phyloP scores from a whole-genome alignment of 176 grass and related monocot genomes.

The Lolium perenne region DNA sequence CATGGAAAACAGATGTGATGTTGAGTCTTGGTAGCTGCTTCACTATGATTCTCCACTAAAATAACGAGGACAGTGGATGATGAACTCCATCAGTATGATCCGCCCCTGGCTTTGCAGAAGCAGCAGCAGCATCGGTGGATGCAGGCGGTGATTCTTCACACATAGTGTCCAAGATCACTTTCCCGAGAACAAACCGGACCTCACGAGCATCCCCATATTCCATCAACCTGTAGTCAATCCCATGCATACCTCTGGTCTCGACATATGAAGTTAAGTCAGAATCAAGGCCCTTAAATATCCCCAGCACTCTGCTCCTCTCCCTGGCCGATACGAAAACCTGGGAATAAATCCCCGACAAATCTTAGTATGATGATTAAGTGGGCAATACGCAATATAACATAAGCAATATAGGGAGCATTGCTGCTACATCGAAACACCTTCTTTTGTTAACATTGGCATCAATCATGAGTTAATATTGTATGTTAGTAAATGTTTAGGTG shows the following conservation, averaged over 20 bases:
- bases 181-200: slow-evolving; percentile 74
- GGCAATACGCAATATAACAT: neutral
- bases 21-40: neutral
- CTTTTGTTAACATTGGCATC: neutral
- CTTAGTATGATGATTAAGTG: slow-evolving; percentile 1
- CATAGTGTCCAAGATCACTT: slow-evolving; percentile 79
- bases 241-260: slow-evolving; percentile 42
- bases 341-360: slow-evolving; percentile 33
- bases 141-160: slow-evolving; percentile 11
- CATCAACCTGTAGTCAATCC: slow-evolving; percentile 69
- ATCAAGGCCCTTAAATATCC: slow-evolving; percentile 59
- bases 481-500: too few species aligned
- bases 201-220: slow-evolving; percentile 60
- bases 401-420: neutral
- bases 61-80: neutral
- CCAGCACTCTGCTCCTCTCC: slow-evolving; percentile 45
- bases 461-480: too few species aligned
- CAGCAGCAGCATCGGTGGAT: slow-evolving; percentile 28
- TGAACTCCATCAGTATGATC: slow-evolving; percentile 18
- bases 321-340: slow-evolving; percentile 65
- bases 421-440: neutral
- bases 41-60: slow-evolving; percentile 1
- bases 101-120: neutral
- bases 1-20: neutral
- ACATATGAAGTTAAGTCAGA: slow-evolving; percentile 46